Percentiles rank a stretch among this genome's conserved stretches.
These are phyloP conservation scores for Dothiorella sarmentorum DNA, from an alignment of 2,329 filamentous ascomycete genomes.

Conservation along the genomic window DNA sequence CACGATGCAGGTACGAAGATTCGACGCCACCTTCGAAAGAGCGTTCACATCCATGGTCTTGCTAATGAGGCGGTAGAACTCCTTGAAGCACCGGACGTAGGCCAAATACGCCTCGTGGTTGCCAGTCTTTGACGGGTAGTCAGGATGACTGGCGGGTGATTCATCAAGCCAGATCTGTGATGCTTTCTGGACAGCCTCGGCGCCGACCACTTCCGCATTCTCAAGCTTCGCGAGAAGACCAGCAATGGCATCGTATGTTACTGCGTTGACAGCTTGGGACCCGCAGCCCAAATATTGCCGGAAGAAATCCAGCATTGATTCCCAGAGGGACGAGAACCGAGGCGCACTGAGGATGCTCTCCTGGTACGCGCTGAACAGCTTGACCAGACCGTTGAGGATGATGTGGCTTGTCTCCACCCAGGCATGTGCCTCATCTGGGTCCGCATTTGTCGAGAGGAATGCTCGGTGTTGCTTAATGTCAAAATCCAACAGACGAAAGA, in stretches of 20 bases:
- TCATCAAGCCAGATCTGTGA: conserved; percentile 11
- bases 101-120: conserved; percentile 82
- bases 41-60: conserved; percentile 59
- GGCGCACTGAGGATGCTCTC: conserved; percentile 64
- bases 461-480: conserved; percentile 43
- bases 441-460: conserved; percentile 21
- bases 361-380: conserved; percentile 72
- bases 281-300: conserved; percentile 46
- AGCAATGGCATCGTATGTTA: conserved; percentile 41
- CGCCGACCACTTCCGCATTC: conserved; percentile 25
- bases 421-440: conserved; percentile 25
- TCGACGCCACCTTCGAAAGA: conserved; percentile 64
- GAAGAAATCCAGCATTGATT: conserved; percentile 67
- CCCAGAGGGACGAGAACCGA: conserved; percentile 72
- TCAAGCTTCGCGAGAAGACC: conserved; percentile 36
- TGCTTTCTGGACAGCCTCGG: conserved; percentile 22
- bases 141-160: not conserved
- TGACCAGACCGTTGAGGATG: conserved; percentile 35
- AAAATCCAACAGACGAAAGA: conserved; percentile 72
- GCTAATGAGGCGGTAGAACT: conserved; percentile 74
- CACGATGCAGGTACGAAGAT: conserved; percentile 69
- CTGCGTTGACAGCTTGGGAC: conserved; percentile 41
- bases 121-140: conserved; percentile 18
- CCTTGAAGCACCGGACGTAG: conserved; percentile 72
- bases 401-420: conserved; percentile 42